A percentile compares a stretch with the other conserved stretches of the same genome.
Evolutionary conservation across 1,284 basidiomycete genomes (phyloP).

Genomic region (Trametes sp.): DNA sequence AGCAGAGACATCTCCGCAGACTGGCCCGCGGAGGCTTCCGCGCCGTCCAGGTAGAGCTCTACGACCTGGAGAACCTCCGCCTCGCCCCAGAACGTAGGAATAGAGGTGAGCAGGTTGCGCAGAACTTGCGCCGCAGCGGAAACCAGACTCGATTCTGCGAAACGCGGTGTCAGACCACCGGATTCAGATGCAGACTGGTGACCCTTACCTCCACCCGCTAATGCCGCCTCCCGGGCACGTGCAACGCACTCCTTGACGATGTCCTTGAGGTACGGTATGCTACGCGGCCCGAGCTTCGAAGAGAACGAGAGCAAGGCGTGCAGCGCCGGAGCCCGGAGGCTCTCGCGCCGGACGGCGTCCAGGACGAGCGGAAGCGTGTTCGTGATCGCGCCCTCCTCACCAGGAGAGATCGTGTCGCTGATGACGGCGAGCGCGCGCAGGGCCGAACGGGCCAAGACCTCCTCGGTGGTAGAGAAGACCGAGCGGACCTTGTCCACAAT

Average conservation of each 20-base stretch:
- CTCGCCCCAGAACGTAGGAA: slow-evolving; percentile 77
- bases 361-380: slow-evolving; percentile 67
- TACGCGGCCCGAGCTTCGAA: slow-evolving; percentile 69
- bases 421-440: slow-evolving; percentile 68
- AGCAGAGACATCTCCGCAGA: slow-evolving; percentile 46
- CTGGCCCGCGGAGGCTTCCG: slow-evolving; percentile 28
- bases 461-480: slow-evolving; percentile 53
- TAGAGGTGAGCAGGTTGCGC: slow-evolving; percentile 60
- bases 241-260: slow-evolving; percentile 67
- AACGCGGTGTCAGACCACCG: not conserved
- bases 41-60: slow-evolving; percentile 59
- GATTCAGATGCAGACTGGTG: not conserved
- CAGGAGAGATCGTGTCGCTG: slow-evolving; percentile 59
- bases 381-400: slow-evolving; percentile 73
- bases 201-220: slow-evolving; percentile 41
- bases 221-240: slow-evolving; percentile 51
- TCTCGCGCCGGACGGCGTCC: slow-evolving; percentile 50
- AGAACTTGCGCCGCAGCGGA: slow-evolving; percentile 57
- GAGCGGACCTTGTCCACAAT: slow-evolving; percentile 60
- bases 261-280: slow-evolving; percentile 85
- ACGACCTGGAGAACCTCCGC: slow-evolving; percentile 66
- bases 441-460: slow-evolving; percentile 52
- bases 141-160: slow-evolving; percentile 33
- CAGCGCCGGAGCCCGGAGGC: slow-evolving; percentile 52
- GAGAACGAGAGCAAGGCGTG: slow-evolving; percentile 65